Evolutionary conservation across 352 stramenopile species (phyloP).

Genomic region (Blastocystis sp.): DNA sequence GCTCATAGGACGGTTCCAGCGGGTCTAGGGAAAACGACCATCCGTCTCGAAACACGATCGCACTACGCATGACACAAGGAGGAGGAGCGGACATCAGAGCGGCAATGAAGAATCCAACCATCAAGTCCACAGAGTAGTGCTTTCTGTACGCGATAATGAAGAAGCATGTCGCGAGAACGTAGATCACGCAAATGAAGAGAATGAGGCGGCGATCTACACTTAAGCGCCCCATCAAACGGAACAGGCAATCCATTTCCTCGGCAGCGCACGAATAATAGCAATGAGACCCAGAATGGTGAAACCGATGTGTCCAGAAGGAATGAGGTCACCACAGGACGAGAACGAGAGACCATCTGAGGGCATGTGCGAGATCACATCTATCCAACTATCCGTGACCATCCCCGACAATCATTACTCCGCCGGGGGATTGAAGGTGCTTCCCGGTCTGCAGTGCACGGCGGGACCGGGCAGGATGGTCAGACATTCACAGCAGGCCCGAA

Average conservation of each 20-base stretch:
- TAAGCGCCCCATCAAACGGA: not conserved
- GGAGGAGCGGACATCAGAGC: not conserved
- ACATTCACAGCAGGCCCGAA: constrained; percentile 35
- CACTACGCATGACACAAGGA: not conserved
- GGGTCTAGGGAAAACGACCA: not conserved
- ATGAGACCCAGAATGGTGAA: constrained; percentile 35
- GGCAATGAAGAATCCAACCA: constrained; percentile 57
- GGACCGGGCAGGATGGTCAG: constrained; percentile 66
- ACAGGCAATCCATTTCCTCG: not conserved
- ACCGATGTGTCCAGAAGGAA: constrained; percentile 70
- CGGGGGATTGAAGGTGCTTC: constrained; percentile 58
- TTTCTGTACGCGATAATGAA: constrained; percentile 71
- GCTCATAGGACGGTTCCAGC: constrained; percentile 13
- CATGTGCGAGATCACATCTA: constrained; percentile 65
- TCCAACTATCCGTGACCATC: constrained; percentile 21
- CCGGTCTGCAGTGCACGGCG: constrained; percentile 49
- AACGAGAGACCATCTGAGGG: constrained; percentile 68
- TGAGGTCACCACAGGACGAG: constrained; percentile 57
- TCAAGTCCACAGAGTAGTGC: constrained; percentile 64
- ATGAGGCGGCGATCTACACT: constrained; percentile 18
- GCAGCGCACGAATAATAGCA: constrained; percentile 38
- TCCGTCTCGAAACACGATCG: constrained; percentile 48
- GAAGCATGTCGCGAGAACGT: constrained; percentile 27
- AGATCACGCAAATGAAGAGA: constrained; percentile 16
- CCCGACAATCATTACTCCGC: not conserved